Evolutionary conservation across 805 yeast genomes (phyloP).

Genomic region (Blastobotrys mokoenaii): DNA sequence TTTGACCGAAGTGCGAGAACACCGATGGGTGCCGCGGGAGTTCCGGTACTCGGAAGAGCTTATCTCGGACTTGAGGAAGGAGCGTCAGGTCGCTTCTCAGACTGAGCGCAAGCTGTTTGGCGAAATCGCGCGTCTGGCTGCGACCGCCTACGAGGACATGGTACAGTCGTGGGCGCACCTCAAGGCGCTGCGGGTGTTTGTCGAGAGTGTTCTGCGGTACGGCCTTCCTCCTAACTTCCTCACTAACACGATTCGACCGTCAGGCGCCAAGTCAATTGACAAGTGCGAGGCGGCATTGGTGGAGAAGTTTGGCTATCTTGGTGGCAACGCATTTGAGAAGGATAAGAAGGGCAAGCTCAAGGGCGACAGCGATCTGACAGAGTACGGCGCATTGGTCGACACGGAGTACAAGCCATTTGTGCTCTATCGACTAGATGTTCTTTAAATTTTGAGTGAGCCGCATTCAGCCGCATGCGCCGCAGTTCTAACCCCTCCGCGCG

Average conservation of each 20-base stretch:
- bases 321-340: conserved; percentile 75
- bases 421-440: conserved; percentile 49
- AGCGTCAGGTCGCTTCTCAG: conserved; percentile 66
- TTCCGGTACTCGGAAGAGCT: conserved; percentile 75
- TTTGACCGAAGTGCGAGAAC: conserved; percentile 64
- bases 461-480: neutral
- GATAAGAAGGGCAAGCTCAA: conserved; percentile 60
- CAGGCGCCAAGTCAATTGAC: conserved; percentile 20
- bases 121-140: conserved; percentile 74
- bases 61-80: conserved; percentile 64
- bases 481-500: neutral
- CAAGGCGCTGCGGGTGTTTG: conserved; percentile 77
- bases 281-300: conserved; percentile 65
- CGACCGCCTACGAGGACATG: conserved; percentile 84
- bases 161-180: conserved; percentile 84
- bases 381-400: conserved; percentile 87
- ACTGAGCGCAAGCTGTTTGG: conserved; percentile 60
- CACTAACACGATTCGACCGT: conserved; percentile 32
- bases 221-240: conserved; percentile 93
- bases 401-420: conserved; percentile 96
- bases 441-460: neutral
- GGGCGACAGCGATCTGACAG: conserved; percentile 55
- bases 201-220: conserved; percentile 89
- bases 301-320: conserved; percentile 75
- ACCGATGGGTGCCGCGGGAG: conserved; percentile 88